Base-by-base conservation (phyloP, 2,329 filamentous ascomycete genomes). In the Fusarium torreyae region DNA sequence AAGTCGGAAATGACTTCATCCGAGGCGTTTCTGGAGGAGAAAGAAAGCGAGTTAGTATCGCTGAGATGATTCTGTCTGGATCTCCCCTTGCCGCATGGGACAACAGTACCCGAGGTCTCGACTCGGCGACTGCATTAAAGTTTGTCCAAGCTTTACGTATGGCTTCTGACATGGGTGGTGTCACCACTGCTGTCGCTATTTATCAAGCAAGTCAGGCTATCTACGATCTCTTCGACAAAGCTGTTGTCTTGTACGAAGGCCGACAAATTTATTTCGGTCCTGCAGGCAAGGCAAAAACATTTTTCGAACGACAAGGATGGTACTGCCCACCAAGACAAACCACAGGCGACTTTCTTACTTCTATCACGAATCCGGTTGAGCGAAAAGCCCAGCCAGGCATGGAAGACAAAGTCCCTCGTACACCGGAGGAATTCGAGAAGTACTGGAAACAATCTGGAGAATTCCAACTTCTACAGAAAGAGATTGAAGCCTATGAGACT, bases 21-120 rank as follows among this genome's bases (percentile, higher is more conserved):
- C 88, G 91, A 4, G 92, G 92, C 40, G 87, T 92, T 2, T 90
- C 87, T 14, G 91, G 91, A 26, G 91, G 91, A 36, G 91, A 93
- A 77, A 84, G 90, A 58, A 94, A 96, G 81, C 89, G 94, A 77
- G 93, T 96, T 6, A 92, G 89, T 44, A 94, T 96, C 68, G 92
- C 91, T 1, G 93, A 96, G 78, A 93, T 92, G 68, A 86, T 91
- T 58, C 82, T 94, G 11, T 90, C 90, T 28, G 82, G 84, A 39
- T 86, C 87, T 1, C 85, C 86, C 0, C 78, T 89, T 40, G 77
- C 73, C 5, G 81, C 79, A 1, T 96, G 93, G 92, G 93, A 92
- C 64, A 93, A 93, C 69, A 83, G 82, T 34, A 94, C 92, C 0
- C 84, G 87, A 53, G 92, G 92, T 11, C 83, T 95, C 2, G 92